These are phyloP conservation scores for Nemania sp. DNA, from an alignment of 2,329 filamentous ascomycete species.

Conservation along the genomic window DNA sequence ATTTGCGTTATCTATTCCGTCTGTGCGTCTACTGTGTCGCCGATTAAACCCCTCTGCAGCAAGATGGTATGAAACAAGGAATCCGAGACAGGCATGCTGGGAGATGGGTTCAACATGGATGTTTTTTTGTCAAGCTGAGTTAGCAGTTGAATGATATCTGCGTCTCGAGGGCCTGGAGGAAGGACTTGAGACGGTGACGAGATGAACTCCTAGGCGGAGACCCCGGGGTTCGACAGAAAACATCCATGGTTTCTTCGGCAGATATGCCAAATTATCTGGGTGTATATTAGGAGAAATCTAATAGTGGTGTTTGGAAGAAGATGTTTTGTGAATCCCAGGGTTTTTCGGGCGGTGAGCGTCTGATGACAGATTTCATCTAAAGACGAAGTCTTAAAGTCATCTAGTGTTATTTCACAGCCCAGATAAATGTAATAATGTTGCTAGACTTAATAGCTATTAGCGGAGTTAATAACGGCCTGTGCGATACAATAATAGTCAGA, in stretches of 20 bases:
- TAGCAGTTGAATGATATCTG: background rate
- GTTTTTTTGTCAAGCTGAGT: too few relatives aligned
- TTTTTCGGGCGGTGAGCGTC: too few relatives aligned
- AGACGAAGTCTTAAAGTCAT: too few relatives aligned
- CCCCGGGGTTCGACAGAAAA: background rate
- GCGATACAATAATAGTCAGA: too few relatives aligned
- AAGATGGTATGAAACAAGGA: constrained; percentile 11
- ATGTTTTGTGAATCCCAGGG: too few relatives aligned
- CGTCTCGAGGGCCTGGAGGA: constrained; percentile 22
- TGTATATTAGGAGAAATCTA: too few relatives aligned
- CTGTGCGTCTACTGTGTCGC: constrained; percentile 6
- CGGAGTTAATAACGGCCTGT: too few relatives aligned
- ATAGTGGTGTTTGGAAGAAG: too few relatives aligned
- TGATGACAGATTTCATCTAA: too few relatives aligned
- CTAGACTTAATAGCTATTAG: too few relatives aligned
- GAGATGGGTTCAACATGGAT: background rate
- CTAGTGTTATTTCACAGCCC: too few relatives aligned
- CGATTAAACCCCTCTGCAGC: constrained; percentile 9
- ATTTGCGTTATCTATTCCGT: background rate
- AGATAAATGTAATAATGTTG: too few relatives aligned
- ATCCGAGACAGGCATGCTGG: background rate
- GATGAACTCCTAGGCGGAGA: constrained; percentile 14
- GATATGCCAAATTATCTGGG: constrained; percentile 12
- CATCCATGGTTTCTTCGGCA: background rate
- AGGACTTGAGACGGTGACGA: background rate